Conservation (phyloP, 2,329 filamentous ascomycete genomes). For the Plenodomus biglobosus region DNA sequence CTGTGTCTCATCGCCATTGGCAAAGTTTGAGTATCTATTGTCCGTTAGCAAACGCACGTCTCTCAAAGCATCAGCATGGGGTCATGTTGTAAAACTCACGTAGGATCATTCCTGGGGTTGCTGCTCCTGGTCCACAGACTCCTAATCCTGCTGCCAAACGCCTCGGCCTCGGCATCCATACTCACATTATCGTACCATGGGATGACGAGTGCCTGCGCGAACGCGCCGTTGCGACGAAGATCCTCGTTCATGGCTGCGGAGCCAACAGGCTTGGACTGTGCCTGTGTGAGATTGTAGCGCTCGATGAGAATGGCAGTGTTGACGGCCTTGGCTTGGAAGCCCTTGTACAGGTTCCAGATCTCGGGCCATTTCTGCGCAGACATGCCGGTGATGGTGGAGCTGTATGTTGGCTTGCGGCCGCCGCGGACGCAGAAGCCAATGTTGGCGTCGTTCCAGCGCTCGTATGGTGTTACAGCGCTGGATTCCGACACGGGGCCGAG, state of each 20-base stretch:
- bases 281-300: slow-evolving; percentile 43
- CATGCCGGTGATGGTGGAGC: slow-evolving; percentile 40
- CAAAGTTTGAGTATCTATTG: slow-evolving; percentile 33
- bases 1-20: slow-evolving; percentile 27
- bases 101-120: slow-evolving; percentile 17
- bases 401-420: slow-evolving; percentile 47
- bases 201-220: slow-evolving; percentile 44
- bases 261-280: slow-evolving; percentile 17
- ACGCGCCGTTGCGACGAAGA: slow-evolving; percentile 29
- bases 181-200: slow-evolving; percentile 45
- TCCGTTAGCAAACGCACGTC: background rate
- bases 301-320: slow-evolving; percentile 41
- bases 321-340: slow-evolving; percentile 41
- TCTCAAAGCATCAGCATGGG: background rate
- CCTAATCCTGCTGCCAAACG: slow-evolving; percentile 38
- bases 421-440: slow-evolving; percentile 44
- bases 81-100: slow-evolving; percentile 14
- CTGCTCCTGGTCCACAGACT: slow-evolving; percentile 27
- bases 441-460: slow-evolving; percentile 45
- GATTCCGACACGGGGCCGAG: slow-evolving; percentile 30
- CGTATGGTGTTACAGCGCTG: slow-evolving; percentile 38
- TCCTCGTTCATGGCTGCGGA: slow-evolving; percentile 34
- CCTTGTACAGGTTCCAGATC: slow-evolving; percentile 45
- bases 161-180: slow-evolving; percentile 40
- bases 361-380: slow-evolving; percentile 42